phyloP scores from a whole-genome alignment of 2,329 filamentous ascomycete genomes.

The Curvularia eragrostidis region DNA sequence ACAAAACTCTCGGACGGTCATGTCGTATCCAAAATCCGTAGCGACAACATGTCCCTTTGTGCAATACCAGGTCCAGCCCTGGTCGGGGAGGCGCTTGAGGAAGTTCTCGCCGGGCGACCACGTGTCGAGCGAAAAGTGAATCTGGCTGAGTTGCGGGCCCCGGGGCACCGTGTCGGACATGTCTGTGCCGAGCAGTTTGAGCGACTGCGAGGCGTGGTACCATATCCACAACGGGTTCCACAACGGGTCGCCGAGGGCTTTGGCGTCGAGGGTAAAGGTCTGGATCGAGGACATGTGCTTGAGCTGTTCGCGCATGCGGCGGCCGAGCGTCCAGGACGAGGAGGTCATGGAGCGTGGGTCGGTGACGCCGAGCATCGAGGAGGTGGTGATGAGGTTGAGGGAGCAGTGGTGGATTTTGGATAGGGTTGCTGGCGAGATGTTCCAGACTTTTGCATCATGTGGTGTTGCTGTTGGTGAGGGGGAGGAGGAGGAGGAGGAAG shows the following conservation, averaged over 20 bases:
- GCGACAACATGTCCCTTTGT: constrained; percentile 36
- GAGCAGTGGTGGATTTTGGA: constrained; percentile 37
- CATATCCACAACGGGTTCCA: constrained; percentile 52
- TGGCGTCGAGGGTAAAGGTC: constrained; percentile 39
- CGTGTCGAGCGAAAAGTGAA: constrained; percentile 46
- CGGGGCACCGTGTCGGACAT: constrained; percentile 6
- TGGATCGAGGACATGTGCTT: constrained; percentile 26
- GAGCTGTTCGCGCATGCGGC: constrained; percentile 35
- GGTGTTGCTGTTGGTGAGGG: not conserved
- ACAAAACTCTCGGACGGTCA: constrained; percentile 42
- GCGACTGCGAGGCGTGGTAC: constrained; percentile 45
- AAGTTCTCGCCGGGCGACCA: constrained; percentile 49
- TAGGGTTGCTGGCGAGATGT: constrained; percentile 26
- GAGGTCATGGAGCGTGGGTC: constrained; percentile 47
- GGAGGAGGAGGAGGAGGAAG: constrained; percentile 1
- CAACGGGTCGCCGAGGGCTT: constrained; percentile 47
- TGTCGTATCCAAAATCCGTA: constrained; percentile 25
- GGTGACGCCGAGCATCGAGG: constrained; percentile 44
- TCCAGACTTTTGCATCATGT: constrained; percentile 34
- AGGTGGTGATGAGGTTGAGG: constrained; percentile 44
- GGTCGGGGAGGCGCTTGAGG: constrained; percentile 24
- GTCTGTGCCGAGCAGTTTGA: constrained; percentile 41
- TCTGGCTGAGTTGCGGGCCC: constrained; percentile 35
- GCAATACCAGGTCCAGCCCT: constrained; percentile 48
- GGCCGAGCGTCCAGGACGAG: constrained; percentile 40